A percentile compares a stretch with the other conserved stretches of the same genome.
phyloP scores from a whole-genome alignment of 116 monocot genomes.

The Cymodocea nodosa region DNA sequence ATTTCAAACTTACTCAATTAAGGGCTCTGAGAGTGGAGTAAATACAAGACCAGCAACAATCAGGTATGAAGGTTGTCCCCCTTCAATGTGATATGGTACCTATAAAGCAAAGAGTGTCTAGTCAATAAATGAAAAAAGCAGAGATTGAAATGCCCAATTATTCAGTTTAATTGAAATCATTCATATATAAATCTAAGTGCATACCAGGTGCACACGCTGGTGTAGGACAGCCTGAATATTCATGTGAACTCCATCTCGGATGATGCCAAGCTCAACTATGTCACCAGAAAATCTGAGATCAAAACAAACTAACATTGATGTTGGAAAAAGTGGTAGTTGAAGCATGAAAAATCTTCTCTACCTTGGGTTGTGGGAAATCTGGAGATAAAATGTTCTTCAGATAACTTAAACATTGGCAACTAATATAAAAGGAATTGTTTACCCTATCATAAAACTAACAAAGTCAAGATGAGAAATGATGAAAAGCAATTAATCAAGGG shows the following conservation, averaged over 20 bases:
- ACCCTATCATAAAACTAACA: too few relatives aligned
- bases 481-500: too few relatives aligned
- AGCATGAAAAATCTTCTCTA: neutral
- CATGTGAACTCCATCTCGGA: constrained; percentile 58
- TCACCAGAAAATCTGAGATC: constrained; percentile 77
- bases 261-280: constrained; percentile 71
- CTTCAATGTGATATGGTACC: constrained; percentile 75
- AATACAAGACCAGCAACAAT: constrained; percentile 76
- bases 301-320: neutral
- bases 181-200: neutral
- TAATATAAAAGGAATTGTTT: too few relatives aligned
- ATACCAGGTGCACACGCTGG: constrained; percentile 80
- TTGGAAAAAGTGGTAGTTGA: neutral
- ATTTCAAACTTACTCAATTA: constrained; percentile 72
- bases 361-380: too few relatives aligned
- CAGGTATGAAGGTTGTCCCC: constrained; percentile 62
- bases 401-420: too few relatives aligned
- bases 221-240: constrained; percentile 53
- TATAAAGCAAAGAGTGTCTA: constrained; percentile 4
- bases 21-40: constrained; percentile 89
- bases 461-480: too few relatives aligned
- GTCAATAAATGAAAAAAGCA: neutral
- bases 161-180: neutral
- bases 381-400: too few relatives aligned
- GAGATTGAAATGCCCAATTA: neutral